Evolutionary conservation across 2,329 filamentous ascomycete species (phyloP).

Genomic region (Aspergillus ustus): DNA sequence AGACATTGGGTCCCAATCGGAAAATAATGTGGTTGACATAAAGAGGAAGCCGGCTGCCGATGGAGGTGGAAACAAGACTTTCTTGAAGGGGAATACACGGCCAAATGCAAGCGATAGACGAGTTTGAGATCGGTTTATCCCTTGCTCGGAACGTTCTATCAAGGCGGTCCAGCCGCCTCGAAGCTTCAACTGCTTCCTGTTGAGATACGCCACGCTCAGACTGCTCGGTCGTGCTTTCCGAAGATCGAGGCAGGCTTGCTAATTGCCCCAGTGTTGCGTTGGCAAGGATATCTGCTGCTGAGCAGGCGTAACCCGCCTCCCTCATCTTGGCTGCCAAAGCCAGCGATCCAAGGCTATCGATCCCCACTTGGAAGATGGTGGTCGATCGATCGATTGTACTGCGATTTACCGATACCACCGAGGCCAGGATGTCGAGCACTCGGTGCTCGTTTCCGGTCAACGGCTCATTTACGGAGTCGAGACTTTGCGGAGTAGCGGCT

Average conservation of each 20-base stretch:
- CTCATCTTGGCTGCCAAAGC: background rate
- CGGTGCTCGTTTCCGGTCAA: background rate
- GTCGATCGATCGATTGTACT: background rate
- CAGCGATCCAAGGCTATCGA: background rate
- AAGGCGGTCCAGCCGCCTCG: background rate
- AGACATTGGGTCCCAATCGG: background rate
- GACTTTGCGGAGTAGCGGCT: background rate
- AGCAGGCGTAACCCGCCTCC: background rate
- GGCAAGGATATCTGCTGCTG: background rate
- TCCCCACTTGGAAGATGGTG: background rate
- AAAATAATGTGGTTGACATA: background rate
- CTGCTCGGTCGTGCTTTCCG: no score
- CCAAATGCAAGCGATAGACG: background rate
- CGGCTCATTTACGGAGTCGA: background rate
- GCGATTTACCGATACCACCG: background rate
- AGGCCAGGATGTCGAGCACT: background rate
- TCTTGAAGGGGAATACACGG: constrained; percentile 1
- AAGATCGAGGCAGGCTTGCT: background rate
- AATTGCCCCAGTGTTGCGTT: background rate
- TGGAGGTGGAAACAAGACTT: background rate
- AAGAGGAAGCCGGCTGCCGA: background rate
- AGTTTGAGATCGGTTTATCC: background rate
- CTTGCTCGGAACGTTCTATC: background rate
- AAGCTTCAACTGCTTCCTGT: no score
- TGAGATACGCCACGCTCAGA: background rate